Conservation (phyloP, 108 stramenopile species). For the Conticribra guillardii region DNA sequence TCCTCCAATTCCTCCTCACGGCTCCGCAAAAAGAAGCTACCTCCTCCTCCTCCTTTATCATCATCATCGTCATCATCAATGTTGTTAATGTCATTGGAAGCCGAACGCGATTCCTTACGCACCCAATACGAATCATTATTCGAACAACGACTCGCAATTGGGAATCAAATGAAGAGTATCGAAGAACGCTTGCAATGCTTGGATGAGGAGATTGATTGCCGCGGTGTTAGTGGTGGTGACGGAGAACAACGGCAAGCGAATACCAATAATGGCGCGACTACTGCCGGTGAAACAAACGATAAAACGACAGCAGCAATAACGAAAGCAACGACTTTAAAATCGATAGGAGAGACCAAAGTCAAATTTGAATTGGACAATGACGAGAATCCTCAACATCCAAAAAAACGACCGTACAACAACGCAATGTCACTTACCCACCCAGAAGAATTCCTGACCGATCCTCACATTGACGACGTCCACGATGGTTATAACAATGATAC, state of each 20-base stretch:
- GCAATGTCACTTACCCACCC: slow-evolving; percentile 25
- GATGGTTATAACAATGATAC: not conserved
- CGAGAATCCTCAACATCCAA: not conserved
- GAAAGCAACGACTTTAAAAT: too few species aligned
- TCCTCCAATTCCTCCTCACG: too few species aligned
- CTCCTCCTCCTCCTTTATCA: too few species aligned
- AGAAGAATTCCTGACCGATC: slow-evolving; percentile 39
- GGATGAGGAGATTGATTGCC: slow-evolving; percentile 10
- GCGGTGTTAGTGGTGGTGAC: not conserved
- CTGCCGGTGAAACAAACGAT: too few species aligned
- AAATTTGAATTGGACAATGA: slow-evolving; percentile 1
- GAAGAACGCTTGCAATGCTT: not conserved
- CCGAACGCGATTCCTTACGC: not conserved
- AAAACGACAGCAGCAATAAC: too few species aligned
- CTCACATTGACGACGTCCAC: slow-evolving; percentile 14
- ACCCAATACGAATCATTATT: slow-evolving; percentile 6
- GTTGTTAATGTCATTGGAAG: too few species aligned
- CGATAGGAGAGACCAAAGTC: not conserved
- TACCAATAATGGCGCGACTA: not conserved
- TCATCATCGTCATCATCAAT: too few species aligned
- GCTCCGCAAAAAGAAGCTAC: too few species aligned
- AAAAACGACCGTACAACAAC: not conserved
- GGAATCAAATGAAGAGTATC: not conserved
- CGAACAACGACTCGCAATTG: slow-evolving; percentile 1
- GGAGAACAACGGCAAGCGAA: not conserved